Evolutionary conservation across 2,329 filamentous ascomycete species (phyloP), one percentile per base, ranked within the genome.

Genomic region (Cladophialophora immunda): DNA sequence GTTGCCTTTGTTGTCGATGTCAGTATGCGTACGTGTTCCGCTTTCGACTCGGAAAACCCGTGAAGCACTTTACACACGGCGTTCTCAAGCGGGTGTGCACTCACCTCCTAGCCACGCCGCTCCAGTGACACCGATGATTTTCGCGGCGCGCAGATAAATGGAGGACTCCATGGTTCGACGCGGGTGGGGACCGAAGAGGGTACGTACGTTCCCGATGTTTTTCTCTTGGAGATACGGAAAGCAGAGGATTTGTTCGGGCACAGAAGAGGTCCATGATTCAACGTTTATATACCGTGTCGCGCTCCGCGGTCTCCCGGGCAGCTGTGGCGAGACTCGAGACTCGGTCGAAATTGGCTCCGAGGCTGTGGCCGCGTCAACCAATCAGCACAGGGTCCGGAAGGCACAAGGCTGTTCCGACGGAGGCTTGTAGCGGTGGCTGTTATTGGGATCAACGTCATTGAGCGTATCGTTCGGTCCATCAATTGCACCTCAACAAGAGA

Each of bases 121-220:
- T 57, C 54, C 54, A 34, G 54, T 57, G 32, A 57, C 54, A 22
- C 54, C 54, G 13, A 57, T n/a, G 54, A 30, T n/a, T 36, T 57
- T 57, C 4, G 30, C 54, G 8, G n/a, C 32, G 4, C 32, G 54
- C 3, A 57, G 4, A 36, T 57, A 57, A 22, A 13, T 36, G 54
- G 32, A 57, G 11, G 54, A 29, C 29, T 57, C 54, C 54, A 57
- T 57, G 25, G 9, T 36, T 36, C 32, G 29, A 25, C 27, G 34
- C 4, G n/a, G n/a, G 5, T 5, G n/a, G n/a, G 3, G n/a, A n/a
- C n/a, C n/a, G 38, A 41, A n/a, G 17, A 41, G 17, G 15, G 11
- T n/a, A 19, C n/a, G 17, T n/a, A n/a, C n/a, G n/a, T n/a, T n/a
- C n/a, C 17, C 5, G 3, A n/a, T 41, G 15, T n/a, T 19, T 41